A percentile compares a stretch with the other conserved stretches of the same genome.
Evolutionary conservation across 257 asterid genomes (phyloP).

Genomic region (Solanum sejunctum): DNA sequence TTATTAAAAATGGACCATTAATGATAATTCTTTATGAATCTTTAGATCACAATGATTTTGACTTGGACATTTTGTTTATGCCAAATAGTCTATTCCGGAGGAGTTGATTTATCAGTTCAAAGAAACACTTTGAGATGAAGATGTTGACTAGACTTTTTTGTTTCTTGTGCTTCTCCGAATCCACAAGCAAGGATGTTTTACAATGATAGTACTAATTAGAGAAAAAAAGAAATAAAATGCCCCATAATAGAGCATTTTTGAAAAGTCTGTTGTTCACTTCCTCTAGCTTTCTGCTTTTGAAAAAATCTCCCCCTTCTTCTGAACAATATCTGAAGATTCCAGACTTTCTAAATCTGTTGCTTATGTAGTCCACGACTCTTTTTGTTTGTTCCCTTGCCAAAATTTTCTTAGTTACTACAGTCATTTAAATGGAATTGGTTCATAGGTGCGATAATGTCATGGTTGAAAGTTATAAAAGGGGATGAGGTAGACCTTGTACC

Average conservation of each 20-base stretch:
- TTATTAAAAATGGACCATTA: neutral
- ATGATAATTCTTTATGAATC: neutral
- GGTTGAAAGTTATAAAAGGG: neutral
- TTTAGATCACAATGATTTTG: neutral
- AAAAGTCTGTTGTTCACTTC: neutral
- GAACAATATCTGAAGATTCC: slow-evolving; percentile 22
- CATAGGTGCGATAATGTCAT: neutral
- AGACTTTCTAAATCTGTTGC: neutral
- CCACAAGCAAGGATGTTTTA: neutral
- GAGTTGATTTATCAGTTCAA: neutral
- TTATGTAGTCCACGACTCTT: neutral
- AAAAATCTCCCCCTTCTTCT: neutral
- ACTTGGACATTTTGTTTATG: neutral
- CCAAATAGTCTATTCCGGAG: neutral
- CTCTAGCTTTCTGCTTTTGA: neutral
- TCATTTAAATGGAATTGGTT: neutral
- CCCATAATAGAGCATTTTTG: neutral
- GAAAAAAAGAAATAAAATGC: neutral
- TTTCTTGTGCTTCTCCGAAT: neutral
- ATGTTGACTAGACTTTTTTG: neutral
- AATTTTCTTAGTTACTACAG: neutral
- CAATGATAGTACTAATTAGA: neutral
- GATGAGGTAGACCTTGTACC: neutral
- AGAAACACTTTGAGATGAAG: neutral
- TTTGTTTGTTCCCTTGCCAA: neutral